A percentile compares a stretch with the other conserved stretches of the same genome.
Conservation (phyloP, 805 yeast genomes). For the Kodamaea restingae region DNA sequence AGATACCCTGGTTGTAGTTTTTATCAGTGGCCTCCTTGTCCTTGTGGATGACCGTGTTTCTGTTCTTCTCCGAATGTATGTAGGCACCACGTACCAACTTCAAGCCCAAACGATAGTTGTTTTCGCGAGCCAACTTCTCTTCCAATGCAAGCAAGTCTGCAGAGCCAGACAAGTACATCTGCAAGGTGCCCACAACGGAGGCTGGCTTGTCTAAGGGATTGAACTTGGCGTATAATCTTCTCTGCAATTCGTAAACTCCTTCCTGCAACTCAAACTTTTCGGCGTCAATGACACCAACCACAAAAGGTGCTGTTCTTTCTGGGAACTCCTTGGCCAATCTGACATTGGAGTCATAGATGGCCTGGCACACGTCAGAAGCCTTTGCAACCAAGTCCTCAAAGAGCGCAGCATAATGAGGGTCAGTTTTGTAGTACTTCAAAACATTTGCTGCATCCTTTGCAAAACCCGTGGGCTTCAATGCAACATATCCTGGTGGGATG, state of each 20-base stretch:
- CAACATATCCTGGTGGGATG: slow-evolving; percentile 88
- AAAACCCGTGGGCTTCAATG: slow-evolving; percentile 90
- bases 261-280: slow-evolving; percentile 84
- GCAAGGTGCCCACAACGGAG: slow-evolving; percentile 85
- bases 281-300: slow-evolving; percentile 82
- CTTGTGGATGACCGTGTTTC: slow-evolving; percentile 63
- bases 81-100: slow-evolving; percentile 95
- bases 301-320: slow-evolving; percentile 64
- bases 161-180: slow-evolving; percentile 81
- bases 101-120: slow-evolving; percentile 71
- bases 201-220: slow-evolving; percentile 57
- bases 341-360: slow-evolving; percentile 50
- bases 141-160: slow-evolving; percentile 58
- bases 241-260: slow-evolving; percentile 88
- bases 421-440: slow-evolving; percentile 56
- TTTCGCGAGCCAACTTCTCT: slow-evolving; percentile 55
- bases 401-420: slow-evolving; percentile 26
- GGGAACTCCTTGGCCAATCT: slow-evolving; percentile 51
- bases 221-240: slow-evolving; percentile 69
- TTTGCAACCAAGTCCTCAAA: slow-evolving; percentile 62
- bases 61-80: slow-evolving; percentile 79
- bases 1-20: slow-evolving; percentile 69
- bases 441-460: slow-evolving; percentile 73
- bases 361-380: slow-evolving; percentile 60
- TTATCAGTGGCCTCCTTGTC: slow-evolving; percentile 78